Conservation (phyloP, 495 filamentous ascomycete genomes). For the Tuber magnatum region DNA sequence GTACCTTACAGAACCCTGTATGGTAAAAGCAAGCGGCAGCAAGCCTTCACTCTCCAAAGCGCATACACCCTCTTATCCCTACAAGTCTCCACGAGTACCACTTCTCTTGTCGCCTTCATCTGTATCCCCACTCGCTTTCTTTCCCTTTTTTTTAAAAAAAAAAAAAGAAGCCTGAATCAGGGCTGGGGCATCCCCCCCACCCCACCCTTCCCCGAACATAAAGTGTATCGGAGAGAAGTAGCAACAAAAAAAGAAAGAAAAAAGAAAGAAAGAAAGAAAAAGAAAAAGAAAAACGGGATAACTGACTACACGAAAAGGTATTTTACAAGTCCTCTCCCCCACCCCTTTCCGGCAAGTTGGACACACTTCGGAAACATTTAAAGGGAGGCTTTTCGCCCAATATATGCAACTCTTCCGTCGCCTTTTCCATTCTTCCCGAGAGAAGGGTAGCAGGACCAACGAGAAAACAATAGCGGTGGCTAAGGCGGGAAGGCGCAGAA, state of each 20-base stretch:
- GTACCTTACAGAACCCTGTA: neutral
- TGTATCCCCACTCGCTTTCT: neutral
- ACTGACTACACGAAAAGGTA: neutral
- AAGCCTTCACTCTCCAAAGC: neutral
- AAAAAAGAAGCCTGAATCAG: neutral
- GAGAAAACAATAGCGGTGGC: slow-evolving; percentile 14
- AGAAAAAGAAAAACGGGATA: neutral
- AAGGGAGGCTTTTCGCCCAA: slow-evolving; percentile 1
- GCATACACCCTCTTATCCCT: neutral
- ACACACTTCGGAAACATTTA: neutral
- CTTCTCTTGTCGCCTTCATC: neutral
- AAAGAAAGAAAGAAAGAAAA: neutral
- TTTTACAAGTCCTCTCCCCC: neutral
- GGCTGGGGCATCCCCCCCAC: neutral
- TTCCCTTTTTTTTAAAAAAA: neutral
- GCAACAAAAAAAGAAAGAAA: neutral
- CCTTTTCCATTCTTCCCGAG: neutral
- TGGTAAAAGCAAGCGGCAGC: neutral
- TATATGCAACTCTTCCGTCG: slow-evolving; percentile 4
- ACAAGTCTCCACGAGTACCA: neutral
- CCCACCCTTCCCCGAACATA: neutral
- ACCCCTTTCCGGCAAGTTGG: neutral
- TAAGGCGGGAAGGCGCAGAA: slow-evolving; percentile 28
- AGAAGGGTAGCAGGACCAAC: neutral
- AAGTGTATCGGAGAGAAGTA: neutral